Base-by-base conservation (phyloP, 1,284 basidiomycete species). In the Fomitopsis betulina region DNA sequence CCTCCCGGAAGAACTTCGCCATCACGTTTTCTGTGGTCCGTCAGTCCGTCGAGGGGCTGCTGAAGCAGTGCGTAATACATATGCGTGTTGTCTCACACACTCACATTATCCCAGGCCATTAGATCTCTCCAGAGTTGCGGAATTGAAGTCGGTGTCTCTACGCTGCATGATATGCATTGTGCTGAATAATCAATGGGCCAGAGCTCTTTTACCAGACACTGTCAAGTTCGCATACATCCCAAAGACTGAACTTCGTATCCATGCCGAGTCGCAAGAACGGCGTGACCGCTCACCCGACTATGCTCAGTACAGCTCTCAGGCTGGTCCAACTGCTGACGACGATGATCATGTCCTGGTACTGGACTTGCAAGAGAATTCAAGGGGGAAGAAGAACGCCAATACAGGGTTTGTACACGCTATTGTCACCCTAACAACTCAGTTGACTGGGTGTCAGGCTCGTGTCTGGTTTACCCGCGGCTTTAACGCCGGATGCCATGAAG, bases 171-270 rank as follows among this genome's bases (percentile, higher is more conserved):
- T 25, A 40, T 56, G 57, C 19, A 38, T 45, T 12, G 49, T 38
- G 55, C 32, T 32, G 30, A 37, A 45, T 4, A 23, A 25, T 27
- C 5, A 23, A 25, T 27, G 19, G 39, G 15, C 47, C 30, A 93
- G 90, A 72, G 84, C 92, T 1, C 79, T 96, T 8, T 77, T 95
- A 25, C 94, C 94, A 1, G 85, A 91, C 60, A 76, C 93, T 40
- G 79, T 96, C 63, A 85, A 82, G 52, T 95, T 96, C 66, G 88
- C 90, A 15, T 96, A 95, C 68, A 87, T 91, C 61, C 85, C 91
- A 47, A 73, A 76, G 40, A 79, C 84, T 52, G 81, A 89, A 54
- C 70, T 93, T 10, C 80, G 82, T 55, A 78, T 89, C 45, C 82
- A 89, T 55, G 77, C 79, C 61, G 73, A 73, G 58, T 55, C 68